Conservation (phyloP, 2,329 filamentous ascomycete genomes). For the Paecilomyces sp. region DNA sequence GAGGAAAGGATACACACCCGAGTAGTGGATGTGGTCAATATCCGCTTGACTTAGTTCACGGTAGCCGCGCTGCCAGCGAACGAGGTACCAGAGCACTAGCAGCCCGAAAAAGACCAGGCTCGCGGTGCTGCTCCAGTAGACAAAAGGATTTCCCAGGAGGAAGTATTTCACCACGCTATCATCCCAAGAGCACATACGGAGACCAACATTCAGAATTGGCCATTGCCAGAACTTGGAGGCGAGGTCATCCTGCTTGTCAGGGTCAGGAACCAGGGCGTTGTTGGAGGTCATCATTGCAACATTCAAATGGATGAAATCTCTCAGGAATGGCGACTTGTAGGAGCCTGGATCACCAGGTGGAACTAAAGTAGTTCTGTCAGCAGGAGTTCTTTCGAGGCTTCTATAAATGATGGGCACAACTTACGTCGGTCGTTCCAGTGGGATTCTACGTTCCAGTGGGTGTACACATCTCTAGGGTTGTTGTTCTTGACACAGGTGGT, state of each 20-base stretch:
- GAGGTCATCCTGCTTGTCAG: constrained; percentile 97
- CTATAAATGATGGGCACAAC: constrained; percentile 26
- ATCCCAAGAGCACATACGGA: constrained; percentile 98
- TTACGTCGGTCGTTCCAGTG: constrained; percentile 89
- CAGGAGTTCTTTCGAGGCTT: background rate
- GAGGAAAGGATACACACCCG: constrained; percentile 80
- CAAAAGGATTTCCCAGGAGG: constrained; percentile 88
- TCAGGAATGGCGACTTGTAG: constrained; percentile 94
- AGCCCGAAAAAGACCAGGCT: constrained; percentile 66
- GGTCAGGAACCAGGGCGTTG: constrained; percentile 94
- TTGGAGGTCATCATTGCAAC: constrained; percentile 99
- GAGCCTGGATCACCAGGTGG: constrained; percentile 81
- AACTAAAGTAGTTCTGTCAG: constrained; percentile 44
- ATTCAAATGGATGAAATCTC: constrained; percentile 96
- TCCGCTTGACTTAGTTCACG: constrained; percentile 70
- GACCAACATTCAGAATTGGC: constrained; percentile 89
- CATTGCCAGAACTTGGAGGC: constrained; percentile 98
- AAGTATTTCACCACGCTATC: constrained; percentile 96
- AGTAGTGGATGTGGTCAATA: constrained; percentile 91
- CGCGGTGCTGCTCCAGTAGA: constrained; percentile 90
- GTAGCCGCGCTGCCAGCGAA: constrained; percentile 96
- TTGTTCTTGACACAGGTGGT: constrained; percentile 91
- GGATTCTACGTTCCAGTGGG: constrained; percentile 97
- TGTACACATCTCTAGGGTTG: constrained; percentile 86
- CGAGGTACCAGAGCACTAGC: constrained; percentile 72